Evolutionary conservation across 2,329 filamentous ascomycete genomes (phyloP).

Genomic region (Epichloe festucae): DNA sequence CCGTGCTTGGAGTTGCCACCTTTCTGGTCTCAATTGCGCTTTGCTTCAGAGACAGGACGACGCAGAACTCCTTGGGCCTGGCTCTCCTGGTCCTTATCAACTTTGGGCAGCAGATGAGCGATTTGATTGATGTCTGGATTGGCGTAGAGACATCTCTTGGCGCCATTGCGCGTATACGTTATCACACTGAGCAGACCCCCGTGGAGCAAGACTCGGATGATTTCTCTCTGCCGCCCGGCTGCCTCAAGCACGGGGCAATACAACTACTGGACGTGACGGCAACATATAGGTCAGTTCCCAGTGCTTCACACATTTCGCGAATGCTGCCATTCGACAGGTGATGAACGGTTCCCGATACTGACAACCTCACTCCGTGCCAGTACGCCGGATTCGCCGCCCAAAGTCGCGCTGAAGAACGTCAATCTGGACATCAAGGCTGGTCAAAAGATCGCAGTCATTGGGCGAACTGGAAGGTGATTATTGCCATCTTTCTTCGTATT

Average conservation of each 20-base stretch:
- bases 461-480: constrained; percentile 9
- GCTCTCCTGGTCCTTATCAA: background rate
- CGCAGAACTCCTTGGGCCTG: constrained; percentile 5
- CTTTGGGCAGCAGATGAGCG: background rate
- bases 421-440: constrained; percentile 5
- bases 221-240: background rate
- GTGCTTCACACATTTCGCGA: background rate
- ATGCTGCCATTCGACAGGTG: background rate
- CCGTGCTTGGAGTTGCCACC: constrained; percentile 31
- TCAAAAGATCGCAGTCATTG: constrained; percentile 11
- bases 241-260: background rate
- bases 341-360: background rate
- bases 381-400: background rate
- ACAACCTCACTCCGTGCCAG: background rate
- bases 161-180: background rate
- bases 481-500: background rate
- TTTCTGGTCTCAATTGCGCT: constrained; percentile 29
- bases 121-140: background rate
- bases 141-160: background rate
- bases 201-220: background rate
- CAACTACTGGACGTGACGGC: background rate
- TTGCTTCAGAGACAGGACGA: constrained; percentile 12
- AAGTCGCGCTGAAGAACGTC: background rate
- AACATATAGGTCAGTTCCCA: background rate
- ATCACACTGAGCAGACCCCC: background rate